A percentile compares a stretch with the other conserved stretches of the same genome.
Conservation (phyloP, 208 protist species). For the Giardia duodenalis region DNA sequence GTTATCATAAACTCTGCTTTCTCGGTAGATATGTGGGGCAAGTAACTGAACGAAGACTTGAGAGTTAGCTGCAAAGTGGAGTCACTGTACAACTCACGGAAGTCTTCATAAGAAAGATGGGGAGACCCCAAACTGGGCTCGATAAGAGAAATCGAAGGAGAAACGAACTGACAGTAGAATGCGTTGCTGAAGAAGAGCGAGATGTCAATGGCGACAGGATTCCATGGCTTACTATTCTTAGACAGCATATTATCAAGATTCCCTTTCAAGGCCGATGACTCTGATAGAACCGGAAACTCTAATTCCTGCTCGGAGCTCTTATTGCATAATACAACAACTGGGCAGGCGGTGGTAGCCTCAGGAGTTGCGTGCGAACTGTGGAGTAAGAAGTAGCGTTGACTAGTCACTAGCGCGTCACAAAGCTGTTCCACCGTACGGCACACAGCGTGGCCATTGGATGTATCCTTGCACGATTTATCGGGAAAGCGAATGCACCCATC, state of each 20-base stretch:
- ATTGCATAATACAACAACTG: background rate
- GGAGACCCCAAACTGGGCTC: no score
- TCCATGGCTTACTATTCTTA: background rate
- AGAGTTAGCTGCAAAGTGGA: no score
- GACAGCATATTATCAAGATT: background rate
- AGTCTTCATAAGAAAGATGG: no score
- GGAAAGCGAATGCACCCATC: background rate
- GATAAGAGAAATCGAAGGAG: no score
- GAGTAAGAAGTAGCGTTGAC: background rate
- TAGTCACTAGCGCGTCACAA: background rate
- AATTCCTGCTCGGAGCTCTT: background rate
- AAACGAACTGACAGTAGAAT: no score
- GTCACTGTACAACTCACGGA: no score
- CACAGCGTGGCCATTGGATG: background rate
- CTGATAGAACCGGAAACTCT: background rate
- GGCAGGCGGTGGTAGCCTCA: background rate
- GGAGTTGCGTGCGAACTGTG: background rate
- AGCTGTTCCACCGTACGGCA: background rate
- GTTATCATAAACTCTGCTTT: no score
- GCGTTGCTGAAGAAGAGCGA: no score
- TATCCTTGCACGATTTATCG: background rate
- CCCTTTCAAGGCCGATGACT: background rate
- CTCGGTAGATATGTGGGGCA: no score
- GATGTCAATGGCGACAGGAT: no score
- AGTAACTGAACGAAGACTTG: no score